These are phyloP conservation scores for Rhodotorula paludigena DNA, from an alignment of 768 basidiomycete species.

Conservation along the genomic window DNA sequence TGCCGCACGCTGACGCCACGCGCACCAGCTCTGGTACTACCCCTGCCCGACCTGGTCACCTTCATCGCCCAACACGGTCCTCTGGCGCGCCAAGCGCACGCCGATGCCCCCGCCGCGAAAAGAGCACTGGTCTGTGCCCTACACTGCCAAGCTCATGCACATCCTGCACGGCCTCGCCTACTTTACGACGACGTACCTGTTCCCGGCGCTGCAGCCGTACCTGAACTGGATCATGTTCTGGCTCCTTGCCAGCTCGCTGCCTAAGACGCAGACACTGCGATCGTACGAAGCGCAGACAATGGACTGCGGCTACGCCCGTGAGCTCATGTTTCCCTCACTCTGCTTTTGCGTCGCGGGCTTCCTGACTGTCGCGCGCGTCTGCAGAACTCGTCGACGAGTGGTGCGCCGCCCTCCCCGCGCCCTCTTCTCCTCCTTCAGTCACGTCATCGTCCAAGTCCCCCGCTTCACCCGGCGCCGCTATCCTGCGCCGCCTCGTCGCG, in stretches of 20 bases:
- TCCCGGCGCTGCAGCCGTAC: background rate
- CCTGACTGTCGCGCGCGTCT: background rate
- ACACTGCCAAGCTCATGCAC: background rate
- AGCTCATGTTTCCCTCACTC: background rate
- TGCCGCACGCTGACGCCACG: background rate
- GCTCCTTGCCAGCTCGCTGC: background rate
- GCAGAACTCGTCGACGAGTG: slow-evolving; percentile 19
- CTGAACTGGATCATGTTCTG: slow-evolving; percentile 1
- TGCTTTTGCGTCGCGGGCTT: background rate
- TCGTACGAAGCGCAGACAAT: background rate
- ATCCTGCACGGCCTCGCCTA: background rate
- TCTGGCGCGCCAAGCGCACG: slow-evolving; percentile 6
- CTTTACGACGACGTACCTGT: slow-evolving; percentile 2
- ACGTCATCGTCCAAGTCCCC: background rate
- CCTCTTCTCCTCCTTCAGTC: no score
- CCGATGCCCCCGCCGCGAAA: background rate
- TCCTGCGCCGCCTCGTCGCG: background rate
- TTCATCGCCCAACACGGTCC: background rate
- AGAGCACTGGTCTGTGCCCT: background rate
- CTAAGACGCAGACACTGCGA: background rate
- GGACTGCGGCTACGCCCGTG: slow-evolving; percentile 4
- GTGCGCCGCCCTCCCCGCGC: slow-evolving; percentile 1
- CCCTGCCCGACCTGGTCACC: background rate
- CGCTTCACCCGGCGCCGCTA: background rate
- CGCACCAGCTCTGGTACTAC: slow-evolving; percentile 10